Evolutionary conservation across 495 filamentous ascomycete genomes (phyloP), one percentile per base, ranked within the genome.

Genomic region (Polyplosphaeria fusca): DNA sequence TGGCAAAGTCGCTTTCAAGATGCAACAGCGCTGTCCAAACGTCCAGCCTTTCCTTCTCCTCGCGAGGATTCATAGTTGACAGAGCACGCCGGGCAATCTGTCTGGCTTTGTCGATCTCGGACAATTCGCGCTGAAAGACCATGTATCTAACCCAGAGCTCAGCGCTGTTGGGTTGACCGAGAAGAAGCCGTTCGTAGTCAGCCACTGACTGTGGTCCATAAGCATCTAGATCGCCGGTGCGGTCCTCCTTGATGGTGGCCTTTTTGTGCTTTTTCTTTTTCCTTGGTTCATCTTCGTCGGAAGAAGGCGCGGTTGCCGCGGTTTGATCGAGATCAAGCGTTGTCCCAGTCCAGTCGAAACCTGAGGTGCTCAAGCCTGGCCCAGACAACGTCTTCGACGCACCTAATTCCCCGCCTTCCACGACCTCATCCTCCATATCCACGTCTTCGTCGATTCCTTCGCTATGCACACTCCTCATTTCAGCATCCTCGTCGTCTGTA

Each of bases 1-100:
- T 87, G 47, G 93, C 91, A 64, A 93, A 97, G 2, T 86, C 83
- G 63, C 91, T 90, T 70, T 98, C 93, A 58, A 97, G 77, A 73
- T 98, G 96, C 56, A 98, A 79, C 71, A 92, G 80, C 1, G 89
- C 94, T 58, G 91, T 82, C 93, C 93, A 98, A 56, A 95, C 81
- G 72, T 96, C 95, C 65, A 93, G 73, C 75, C 95, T 96, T 70
- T 95, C 94, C 0, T 81, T 78, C 64, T 95, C 84, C 65, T 95
- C 89, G 19, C 84, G 81, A 62, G 92, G 89, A 70, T 86, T 84
- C 68, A 97, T 97, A 9, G 85, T 91, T 61, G 85, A 83, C 51
- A 96, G 77, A 12, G 93, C 93, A 54, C 93, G 86, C 70, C 95
- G 86, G 22, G 88, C 91, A 58, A 95, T 84, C 51, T 91, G 83